Conservation (phyloP, 2,329 filamentous ascomycete genomes). For the Penicillium sp. region DNA sequence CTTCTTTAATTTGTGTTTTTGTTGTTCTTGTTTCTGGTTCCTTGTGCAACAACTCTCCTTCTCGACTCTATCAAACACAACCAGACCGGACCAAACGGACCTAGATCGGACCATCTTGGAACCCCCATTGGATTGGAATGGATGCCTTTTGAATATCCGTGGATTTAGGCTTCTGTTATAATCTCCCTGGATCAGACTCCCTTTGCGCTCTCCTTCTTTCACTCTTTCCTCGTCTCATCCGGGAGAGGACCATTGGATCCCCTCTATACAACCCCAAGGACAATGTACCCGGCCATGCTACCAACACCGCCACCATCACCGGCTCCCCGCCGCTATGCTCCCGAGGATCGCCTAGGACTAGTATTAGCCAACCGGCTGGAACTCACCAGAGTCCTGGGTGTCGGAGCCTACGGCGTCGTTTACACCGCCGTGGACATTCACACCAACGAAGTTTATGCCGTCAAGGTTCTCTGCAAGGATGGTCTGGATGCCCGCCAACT, state of each 20-base stretch:
- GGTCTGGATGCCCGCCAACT: constrained; percentile 84
- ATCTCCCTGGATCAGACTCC: constrained; percentile 12
- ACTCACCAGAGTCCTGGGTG: constrained; percentile 80
- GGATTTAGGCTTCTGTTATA: constrained; percentile 9
- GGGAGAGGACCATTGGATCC: background rate
- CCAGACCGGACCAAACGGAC: constrained; percentile 5
- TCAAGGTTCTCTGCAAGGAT: constrained; percentile 94
- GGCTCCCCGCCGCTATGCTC: constrained; percentile 55
- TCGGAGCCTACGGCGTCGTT: constrained; percentile 94
- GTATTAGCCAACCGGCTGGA: constrained; percentile 79
- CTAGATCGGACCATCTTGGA: constrained; percentile 4
- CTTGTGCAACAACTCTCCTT: constrained; percentile 8
- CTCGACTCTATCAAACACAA: constrained; percentile 12
- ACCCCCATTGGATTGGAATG: constrained; percentile 16
- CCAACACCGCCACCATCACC: constrained; percentile 48
- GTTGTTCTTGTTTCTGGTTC: background rate
- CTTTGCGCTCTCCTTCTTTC: constrained; percentile 17
- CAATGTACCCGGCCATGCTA: constrained; percentile 46
- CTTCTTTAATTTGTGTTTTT: background rate
- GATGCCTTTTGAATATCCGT: constrained; percentile 21
- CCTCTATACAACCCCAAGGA: background rate
- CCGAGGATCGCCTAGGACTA: constrained; percentile 82
- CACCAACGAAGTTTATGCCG: constrained; percentile 79
- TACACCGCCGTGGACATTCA: constrained; percentile 84
- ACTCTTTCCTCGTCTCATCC: constrained; percentile 1